These are phyloP conservation scores for Dysphania ambrosioides DNA, from an alignment of 148 eudicot species.

Conservation along the genomic window DNA sequence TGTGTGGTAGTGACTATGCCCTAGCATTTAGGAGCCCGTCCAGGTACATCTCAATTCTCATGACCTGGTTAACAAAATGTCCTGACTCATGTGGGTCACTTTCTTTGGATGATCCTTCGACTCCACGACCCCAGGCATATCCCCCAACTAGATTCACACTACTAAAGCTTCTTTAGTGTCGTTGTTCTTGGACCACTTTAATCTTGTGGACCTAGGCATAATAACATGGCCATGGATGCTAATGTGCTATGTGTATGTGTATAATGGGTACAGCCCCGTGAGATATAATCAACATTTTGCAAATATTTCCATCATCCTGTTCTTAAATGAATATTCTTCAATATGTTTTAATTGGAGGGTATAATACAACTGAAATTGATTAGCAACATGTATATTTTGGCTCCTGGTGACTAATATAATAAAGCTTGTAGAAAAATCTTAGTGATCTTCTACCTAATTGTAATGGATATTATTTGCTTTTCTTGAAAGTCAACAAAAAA, in stretches of 20 bases:
- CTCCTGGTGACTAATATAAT: too few relatives aligned
- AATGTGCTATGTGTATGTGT: not conserved
- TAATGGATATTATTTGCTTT: too few relatives aligned
- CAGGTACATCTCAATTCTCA: not conserved
- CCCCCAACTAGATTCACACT: slow-evolving; percentile 9
- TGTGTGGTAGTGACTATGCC: slow-evolving; percentile 21
- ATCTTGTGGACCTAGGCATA: slow-evolving; percentile 3
- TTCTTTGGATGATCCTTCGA: slow-evolving; percentile 19
- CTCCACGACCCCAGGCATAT: slow-evolving; percentile 1
- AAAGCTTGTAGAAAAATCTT: too few relatives aligned
- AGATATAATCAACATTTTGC: too few relatives aligned
- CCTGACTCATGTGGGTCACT: slow-evolving; percentile 10
- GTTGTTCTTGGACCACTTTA: slow-evolving; percentile 2
- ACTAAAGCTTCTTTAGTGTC: not conserved
- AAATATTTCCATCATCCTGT: too few relatives aligned
- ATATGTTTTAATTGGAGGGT: too few relatives aligned
- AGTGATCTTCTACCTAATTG: too few relatives aligned
- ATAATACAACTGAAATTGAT: too few relatives aligned
- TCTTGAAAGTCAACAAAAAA: too few relatives aligned
- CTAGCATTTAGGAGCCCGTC: slow-evolving; percentile 19
- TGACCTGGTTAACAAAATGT: not conserved
- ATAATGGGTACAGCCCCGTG: not conserved
- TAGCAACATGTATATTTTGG: too few relatives aligned
- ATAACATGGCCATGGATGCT: not conserved
- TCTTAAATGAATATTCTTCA: too few relatives aligned